Percentiles rank a stretch among this genome's conserved stretches.
These are phyloP conservation scores for Cryoendolithus antarcticus DNA, from an alignment of 2,329 filamentous ascomycete genomes.

Conservation along the genomic window DNA sequence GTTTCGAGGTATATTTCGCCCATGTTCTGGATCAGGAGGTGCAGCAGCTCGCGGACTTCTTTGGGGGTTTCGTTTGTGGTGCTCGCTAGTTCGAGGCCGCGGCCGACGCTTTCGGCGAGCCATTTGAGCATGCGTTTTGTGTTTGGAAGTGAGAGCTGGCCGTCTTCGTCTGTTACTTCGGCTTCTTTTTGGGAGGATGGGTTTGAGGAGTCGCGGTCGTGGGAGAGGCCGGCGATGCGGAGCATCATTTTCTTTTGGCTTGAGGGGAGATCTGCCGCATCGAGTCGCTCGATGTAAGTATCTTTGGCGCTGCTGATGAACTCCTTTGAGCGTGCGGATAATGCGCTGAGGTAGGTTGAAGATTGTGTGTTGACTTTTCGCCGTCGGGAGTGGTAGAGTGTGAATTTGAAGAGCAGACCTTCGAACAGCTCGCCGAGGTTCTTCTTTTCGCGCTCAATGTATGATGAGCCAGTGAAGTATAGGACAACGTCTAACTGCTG, in stretches of 20 bases:
- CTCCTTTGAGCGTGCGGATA: slow-evolving; percentile 82
- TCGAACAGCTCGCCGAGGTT: slow-evolving; percentile 74
- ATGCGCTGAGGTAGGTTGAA: slow-evolving; percentile 85
- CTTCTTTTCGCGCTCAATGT: slow-evolving; percentile 52
- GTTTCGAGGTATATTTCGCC: slow-evolving; percentile 66
- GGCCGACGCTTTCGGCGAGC: slow-evolving; percentile 87
- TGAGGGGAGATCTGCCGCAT: slow-evolving; percentile 74
- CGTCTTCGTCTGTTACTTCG: slow-evolving; percentile 83
- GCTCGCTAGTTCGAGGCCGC: slow-evolving; percentile 80
- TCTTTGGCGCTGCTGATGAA: slow-evolving; percentile 79
- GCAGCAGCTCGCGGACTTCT: slow-evolving; percentile 75
- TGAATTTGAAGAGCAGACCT: slow-evolving; percentile 89
- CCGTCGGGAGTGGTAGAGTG: slow-evolving; percentile 78
- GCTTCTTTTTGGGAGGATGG: slow-evolving; percentile 54
- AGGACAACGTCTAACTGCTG: slow-evolving; percentile 55
- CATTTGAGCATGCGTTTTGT: slow-evolving; percentile 98
- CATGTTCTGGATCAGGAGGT: slow-evolving; percentile 74
- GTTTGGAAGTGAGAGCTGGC: slow-evolving; percentile 65
- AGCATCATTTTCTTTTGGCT: slow-evolving; percentile 87
- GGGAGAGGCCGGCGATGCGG: slow-evolving; percentile 68
- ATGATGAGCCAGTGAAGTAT: slow-evolving; percentile 53
- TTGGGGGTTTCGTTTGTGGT: slow-evolving; percentile 77
- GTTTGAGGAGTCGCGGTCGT: slow-evolving; percentile 45
- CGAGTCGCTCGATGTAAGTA: slow-evolving; percentile 77
- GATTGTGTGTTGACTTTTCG: slow-evolving; percentile 59